Evolutionary conservation across 768 basidiomycete species (phyloP).

Genomic region (Chalciporus pseudorubinellus): DNA sequence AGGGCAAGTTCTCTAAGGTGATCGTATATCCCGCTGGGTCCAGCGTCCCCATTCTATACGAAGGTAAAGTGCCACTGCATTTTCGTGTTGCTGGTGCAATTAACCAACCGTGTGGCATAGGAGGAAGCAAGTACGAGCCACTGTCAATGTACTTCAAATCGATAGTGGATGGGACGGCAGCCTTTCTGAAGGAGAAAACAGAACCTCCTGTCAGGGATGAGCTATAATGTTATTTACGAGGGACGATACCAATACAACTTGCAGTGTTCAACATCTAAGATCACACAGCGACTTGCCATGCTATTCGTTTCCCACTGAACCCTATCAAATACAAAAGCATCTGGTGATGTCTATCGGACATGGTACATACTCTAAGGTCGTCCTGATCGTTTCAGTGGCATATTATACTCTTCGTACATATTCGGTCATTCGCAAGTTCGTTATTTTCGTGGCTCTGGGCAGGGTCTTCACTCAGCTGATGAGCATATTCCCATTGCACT

Average conservation of each 20-base stretch:
- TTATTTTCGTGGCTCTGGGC: neutral
- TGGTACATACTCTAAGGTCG: neutral
- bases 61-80: constrained; percentile 46
- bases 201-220: constrained; percentile 35
- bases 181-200: constrained; percentile 44
- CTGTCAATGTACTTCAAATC: constrained; percentile 73
- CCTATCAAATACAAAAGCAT: neutral
- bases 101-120: constrained; percentile 34
- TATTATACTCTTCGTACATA: neutral
- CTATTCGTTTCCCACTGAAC: neutral
- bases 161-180: constrained; percentile 63
- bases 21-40: constrained; percentile 67
- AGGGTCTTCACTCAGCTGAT: constrained; percentile 15
- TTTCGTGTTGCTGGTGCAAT: neutral
- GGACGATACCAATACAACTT: constrained; percentile 3
- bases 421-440: neutral
- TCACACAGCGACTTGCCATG: neutral
- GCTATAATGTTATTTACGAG: constrained; percentile 18
- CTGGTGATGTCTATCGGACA: neutral
- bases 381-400: neutral
- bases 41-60: constrained; percentile 55
- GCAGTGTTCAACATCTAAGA: neutral
- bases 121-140: constrained; percentile 69
- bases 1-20: constrained; percentile 59
- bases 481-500: constrained; percentile 7